Percentiles rank a stretch among this genome's conserved stretches.
These are phyloP conservation scores for Podaxis mareebaensis DNA, from an alignment of 768 basidiomycete species.

Conservation along the genomic window DNA sequence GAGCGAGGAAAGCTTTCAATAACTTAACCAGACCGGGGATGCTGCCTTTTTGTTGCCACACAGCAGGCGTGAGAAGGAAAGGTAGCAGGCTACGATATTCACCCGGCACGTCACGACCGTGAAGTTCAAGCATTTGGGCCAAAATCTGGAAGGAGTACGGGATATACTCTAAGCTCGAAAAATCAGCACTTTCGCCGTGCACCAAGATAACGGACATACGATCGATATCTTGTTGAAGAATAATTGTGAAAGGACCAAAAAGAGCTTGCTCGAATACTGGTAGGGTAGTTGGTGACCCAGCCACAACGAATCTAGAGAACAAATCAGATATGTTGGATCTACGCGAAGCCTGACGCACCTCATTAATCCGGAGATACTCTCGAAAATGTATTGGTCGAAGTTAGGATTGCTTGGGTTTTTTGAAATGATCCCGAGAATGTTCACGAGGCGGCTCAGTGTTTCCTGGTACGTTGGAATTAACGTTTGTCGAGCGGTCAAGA, in stretches of 20 bases:
- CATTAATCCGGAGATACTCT: slow-evolving; percentile 92
- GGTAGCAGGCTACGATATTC: slow-evolving; percentile 81
- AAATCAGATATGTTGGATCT: background rate
- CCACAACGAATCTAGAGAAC: slow-evolving; percentile 70
- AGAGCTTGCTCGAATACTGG: slow-evolving; percentile 76
- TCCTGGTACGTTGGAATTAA: slow-evolving; percentile 68
- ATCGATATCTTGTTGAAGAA: slow-evolving; percentile 91
- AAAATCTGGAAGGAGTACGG: slow-evolving; percentile 98
- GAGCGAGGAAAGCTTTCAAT: slow-evolving; percentile 77
- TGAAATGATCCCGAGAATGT: slow-evolving; percentile 83
- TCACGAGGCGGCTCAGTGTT: slow-evolving; percentile 72
- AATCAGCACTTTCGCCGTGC: background rate
- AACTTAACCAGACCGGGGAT: slow-evolving; percentile 92
- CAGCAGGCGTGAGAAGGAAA: slow-evolving; percentile 78
- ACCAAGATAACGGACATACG: slow-evolving; percentile 48
- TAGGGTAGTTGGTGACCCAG: slow-evolving; percentile 65
- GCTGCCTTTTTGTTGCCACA: slow-evolving; percentile 94
- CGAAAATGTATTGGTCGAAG: slow-evolving; percentile 98
- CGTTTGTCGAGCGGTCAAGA: slow-evolving; percentile 83
- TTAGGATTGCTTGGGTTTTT: slow-evolving; percentile 97
- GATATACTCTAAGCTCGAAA: slow-evolving; percentile 74
- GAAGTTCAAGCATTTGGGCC: slow-evolving; percentile 91
- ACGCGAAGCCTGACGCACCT: slow-evolving; percentile 44
- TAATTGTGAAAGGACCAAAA: slow-evolving; percentile 84
- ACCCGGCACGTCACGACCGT: slow-evolving; percentile 60